Evolutionary conservation across 306 rosid species (phyloP).

Genomic region (Ammopiptanthus mongolicus): DNA sequence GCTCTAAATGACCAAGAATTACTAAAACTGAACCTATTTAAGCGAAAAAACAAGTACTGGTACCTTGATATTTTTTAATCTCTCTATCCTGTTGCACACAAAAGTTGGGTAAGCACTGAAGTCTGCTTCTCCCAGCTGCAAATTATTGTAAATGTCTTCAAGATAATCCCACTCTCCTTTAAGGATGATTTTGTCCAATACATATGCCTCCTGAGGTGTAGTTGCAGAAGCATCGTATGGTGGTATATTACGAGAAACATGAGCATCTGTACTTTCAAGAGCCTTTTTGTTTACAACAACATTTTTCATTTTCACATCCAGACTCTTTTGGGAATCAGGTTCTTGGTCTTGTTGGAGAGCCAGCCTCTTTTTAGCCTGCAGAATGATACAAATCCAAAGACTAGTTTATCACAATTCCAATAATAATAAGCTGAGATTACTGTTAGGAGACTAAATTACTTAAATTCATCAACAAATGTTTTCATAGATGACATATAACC

Average conservation of each 20-base stretch:
- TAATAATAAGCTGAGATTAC: neutral
- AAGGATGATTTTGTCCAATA: conserved; percentile 71
- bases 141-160: conserved; percentile 48
- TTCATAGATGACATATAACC: neutral
- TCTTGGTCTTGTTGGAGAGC: conserved; percentile 42
- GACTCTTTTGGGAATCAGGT: conserved; percentile 45
- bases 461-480: neutral
- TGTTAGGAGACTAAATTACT: neutral
- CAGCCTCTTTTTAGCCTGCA: conserved; percentile 46
- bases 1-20: neutral
- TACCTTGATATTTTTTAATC: conserved; percentile 58
- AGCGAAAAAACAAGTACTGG: neutral
- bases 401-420: conserved; percentile 14
- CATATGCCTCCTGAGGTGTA: conserved; percentile 66
- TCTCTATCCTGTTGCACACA: conserved; percentile 36
- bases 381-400: neutral
- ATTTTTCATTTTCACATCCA: conserved; percentile 53
- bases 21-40: neutral
- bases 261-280: conserved; percentile 43
- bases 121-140: conserved; percentile 32
- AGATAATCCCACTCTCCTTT: conserved; percentile 68
- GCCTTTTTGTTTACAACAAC: conserved; percentile 50
- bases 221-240: conserved; percentile 67
- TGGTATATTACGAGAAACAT: conserved; percentile 57
- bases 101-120: conserved; percentile 55